A percentile compares a stretch with the other conserved stretches of the same genome.
These are phyloP conservation scores for Trametes coccinea DNA, from an alignment of 768 basidiomycete genomes.

Conservation along the genomic window DNA sequence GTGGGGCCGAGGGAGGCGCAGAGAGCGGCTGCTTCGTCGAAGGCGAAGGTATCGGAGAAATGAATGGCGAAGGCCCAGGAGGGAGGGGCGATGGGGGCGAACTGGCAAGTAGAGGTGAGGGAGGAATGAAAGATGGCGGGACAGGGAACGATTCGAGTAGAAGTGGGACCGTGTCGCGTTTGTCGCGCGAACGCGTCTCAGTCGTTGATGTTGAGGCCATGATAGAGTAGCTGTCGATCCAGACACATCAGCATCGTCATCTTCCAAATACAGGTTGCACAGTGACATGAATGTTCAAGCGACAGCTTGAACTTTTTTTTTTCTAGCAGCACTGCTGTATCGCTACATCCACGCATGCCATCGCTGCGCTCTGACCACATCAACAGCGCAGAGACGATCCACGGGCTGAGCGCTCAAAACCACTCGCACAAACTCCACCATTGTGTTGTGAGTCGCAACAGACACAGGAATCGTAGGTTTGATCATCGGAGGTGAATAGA, in stretches of 20 bases:
- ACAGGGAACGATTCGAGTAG: conserved; percentile 35
- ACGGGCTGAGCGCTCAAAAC: too few species aligned
- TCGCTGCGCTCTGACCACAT: not conserved
- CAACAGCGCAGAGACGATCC: too few species aligned
- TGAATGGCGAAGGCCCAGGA: conserved; percentile 7
- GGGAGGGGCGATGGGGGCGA: conserved; percentile 10
- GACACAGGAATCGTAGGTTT: not conserved
- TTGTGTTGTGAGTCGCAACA: not conserved
- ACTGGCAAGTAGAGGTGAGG: conserved; percentile 17
- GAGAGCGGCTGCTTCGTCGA: conserved; percentile 32
- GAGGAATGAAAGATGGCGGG: conserved; percentile 36
- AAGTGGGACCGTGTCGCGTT: conserved; percentile 30
- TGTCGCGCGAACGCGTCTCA: conserved; percentile 21
- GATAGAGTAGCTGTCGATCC: conserved; percentile 4
- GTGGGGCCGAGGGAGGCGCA: conserved; percentile 59
- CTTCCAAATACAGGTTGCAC: too few species aligned
- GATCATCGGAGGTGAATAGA: not conserved
- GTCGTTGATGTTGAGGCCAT: conserved; percentile 22
- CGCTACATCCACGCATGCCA: too few species aligned
- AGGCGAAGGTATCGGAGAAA: conserved; percentile 20
- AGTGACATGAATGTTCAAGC: too few species aligned
- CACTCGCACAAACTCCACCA: too few species aligned
- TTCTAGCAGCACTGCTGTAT: not conserved
- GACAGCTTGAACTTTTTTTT: too few species aligned
- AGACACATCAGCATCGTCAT: not conserved